Evolutionary conservation across 768 basidiomycete genomes (phyloP).

Genomic region (Krasilnikovozyma curviuscula): DNA sequence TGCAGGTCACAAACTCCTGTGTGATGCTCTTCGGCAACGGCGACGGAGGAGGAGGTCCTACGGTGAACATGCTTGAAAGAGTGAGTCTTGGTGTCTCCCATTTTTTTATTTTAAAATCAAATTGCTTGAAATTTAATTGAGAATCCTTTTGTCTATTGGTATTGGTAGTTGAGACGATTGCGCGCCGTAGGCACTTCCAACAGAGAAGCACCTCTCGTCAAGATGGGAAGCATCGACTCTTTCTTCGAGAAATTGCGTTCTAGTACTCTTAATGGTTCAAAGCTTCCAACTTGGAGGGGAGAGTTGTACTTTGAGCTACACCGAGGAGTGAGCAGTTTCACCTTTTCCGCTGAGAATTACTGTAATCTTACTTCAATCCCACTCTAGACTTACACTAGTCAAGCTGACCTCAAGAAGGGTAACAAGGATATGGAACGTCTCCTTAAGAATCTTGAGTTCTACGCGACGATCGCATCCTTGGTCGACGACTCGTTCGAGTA

Average conservation of each 20-base stretch:
- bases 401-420: constrained; percentile 91
- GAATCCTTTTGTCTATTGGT: no score
- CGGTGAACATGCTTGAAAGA: no score
- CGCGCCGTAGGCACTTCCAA: constrained; percentile 53
- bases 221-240: constrained; percentile 72
- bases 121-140: no score
- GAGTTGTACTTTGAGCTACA: constrained; percentile 72
- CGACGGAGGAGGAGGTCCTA: constrained; percentile 68
- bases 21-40: constrained; percentile 92
- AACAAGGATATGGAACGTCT: constrained; percentile 96
- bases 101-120: no score
- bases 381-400: constrained; percentile 94
- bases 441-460: constrained; percentile 72
- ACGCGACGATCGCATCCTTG: constrained; percentile 67
- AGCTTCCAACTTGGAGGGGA: constrained; percentile 74
- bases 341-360: no score
- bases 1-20: constrained; percentile 40
- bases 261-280: constrained; percentile 41
- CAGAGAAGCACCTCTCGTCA: constrained; percentile 68
- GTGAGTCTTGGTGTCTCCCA: no score
- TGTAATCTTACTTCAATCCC: no score
- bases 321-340: no score
- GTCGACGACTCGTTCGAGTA: constrained; percentile 40
- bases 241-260: constrained; percentile 74
- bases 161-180: constrained; percentile 78